Percentiles rank a stretch among this genome's conserved stretches.
phyloP scores from a whole-genome alignment of 106 monocot species.

The Cymbidium sinense region DNA sequence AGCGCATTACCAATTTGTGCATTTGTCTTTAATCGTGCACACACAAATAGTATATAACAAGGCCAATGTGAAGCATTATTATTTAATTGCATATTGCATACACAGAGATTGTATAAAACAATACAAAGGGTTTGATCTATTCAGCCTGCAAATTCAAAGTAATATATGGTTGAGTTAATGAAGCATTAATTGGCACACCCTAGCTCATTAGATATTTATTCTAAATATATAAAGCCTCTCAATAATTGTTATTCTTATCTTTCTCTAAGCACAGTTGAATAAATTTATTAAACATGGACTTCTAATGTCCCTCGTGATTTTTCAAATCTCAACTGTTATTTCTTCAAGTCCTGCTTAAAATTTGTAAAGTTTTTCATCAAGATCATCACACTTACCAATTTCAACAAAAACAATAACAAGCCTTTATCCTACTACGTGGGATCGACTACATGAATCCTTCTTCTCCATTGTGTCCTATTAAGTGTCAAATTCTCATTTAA shows the following conservation, averaged over 20 bases:
- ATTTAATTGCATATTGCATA: constrained; percentile 3
- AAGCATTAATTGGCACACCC: too few species aligned
- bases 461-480: too few species aligned
- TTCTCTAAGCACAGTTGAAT: not conserved
- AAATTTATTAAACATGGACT: not conserved
- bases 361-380: not conserved
- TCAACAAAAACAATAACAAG: too few species aligned
- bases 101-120: not conserved
- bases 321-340: not conserved
- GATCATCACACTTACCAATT: not conserved
- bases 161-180: too few species aligned
- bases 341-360: not conserved
- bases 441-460: too few species aligned
- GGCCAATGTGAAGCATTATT: not conserved
- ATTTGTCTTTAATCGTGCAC: too few species aligned
- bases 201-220: too few species aligned
- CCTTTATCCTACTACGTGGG: too few species aligned
- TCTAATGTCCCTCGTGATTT: not conserved
- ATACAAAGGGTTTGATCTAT: too few species aligned
- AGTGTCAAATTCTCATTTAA: too few species aligned
- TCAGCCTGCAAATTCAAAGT: too few species aligned
- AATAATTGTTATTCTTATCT: not conserved
- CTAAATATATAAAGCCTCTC: not conserved
- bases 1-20: not conserved
- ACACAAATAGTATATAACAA: too few species aligned